Base-by-base conservation (phyloP, 1,284 basidiomycete genomes). In the Ceratobasidium sp. region DNA sequence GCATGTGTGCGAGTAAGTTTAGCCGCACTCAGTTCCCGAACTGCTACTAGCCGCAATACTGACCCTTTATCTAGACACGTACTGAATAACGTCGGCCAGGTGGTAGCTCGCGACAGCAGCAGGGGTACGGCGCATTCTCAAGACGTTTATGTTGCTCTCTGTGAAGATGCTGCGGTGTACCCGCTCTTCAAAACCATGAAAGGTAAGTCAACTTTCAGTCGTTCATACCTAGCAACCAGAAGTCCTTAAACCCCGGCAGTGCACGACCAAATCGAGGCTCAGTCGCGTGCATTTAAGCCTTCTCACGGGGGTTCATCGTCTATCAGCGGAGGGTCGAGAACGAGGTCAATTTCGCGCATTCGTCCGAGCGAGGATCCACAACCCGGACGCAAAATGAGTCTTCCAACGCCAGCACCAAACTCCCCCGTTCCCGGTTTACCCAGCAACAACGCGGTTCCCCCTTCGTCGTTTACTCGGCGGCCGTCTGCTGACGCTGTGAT, bases 141-240 rank as follows among this genome's bases (percentile, higher is more conserved):
- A 75, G 93, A 96, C 79, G 83, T 97, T 43, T 95, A 93, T 80
- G 86, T 89, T 28, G 94, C 94, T 0, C 84, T 96, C 32, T 95
- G 93, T 76, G 95, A 96, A 81, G 95, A 96, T 80, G 89, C 92
- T 77, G 84, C 89, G 62, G 88, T 96, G 69, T 96, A 94, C 81
- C 86, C 87, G 28, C 84, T 92, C 76, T 95, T 96, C 83, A 93
- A 90, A 82, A 84, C 86, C n/a, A 92, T 95, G 91, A 88, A 91
- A 83, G 91, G 95, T 94, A 74, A 75, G 84, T 78, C 28, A 11
- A n/a, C n/a, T n/a, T n/a, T n/a, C 72, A 46, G 32, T 41, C 28
- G 14, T 35, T 14, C 26, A 38, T 49, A 26, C 59, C 23, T 72
- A 43, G 47, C 62, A 47, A 73, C 49, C 35, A 23, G 38, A 50